Percentiles rank a stretch among this genome's conserved stretches.
phyloP scores from a whole-genome alignment of 2,329 filamentous ascomycete species.

The Trichoderma atrobrunneum region DNA sequence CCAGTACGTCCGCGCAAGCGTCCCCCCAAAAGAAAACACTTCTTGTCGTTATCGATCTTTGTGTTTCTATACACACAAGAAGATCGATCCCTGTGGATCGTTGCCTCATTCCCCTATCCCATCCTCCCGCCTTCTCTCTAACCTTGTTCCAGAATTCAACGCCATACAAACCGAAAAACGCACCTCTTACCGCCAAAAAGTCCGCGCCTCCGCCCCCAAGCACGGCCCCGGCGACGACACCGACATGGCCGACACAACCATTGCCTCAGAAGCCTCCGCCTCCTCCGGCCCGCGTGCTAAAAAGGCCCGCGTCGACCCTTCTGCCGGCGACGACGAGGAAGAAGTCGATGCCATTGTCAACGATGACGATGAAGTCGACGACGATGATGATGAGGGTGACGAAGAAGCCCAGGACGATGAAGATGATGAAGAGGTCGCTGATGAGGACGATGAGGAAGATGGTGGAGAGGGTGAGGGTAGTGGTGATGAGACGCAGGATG shows the following conservation, averaged over 20 bases:
- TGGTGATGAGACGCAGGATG: conserved; percentile 54
- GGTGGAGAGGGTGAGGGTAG: conserved; percentile 49
- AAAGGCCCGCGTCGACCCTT: conserved; percentile 48
- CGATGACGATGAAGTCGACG: conserved; percentile 38
- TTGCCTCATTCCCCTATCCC: neutral
- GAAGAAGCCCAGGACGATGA: conserved; percentile 41
- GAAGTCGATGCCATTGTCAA: conserved; percentile 33
- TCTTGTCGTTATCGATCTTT: neutral
- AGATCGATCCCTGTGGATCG: neutral
- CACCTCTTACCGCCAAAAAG: conserved; percentile 67
- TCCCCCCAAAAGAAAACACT: neutral
- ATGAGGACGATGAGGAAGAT: conserved; percentile 42
- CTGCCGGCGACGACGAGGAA: conserved; percentile 30
- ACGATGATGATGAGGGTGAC: conserved; percentile 32
- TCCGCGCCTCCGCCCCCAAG: conserved; percentile 65
- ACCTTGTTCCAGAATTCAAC: conserved; percentile 58
- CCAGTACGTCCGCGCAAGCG: conserved; percentile 51
- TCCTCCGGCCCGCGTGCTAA: conserved; percentile 33
- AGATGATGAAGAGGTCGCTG: conserved; percentile 46
- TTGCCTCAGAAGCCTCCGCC: conserved; percentile 30
- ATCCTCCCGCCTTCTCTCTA: neutral
- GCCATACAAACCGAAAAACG: conserved; percentile 71
- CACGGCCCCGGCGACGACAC: conserved; percentile 33
- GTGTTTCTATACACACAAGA: neutral
- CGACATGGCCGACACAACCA: conserved; percentile 37